Percentiles rank a stretch among this genome's conserved stretches.
These are phyloP conservation scores for Nyctanthes arbortristis DNA, from an alignment of 257 asterid genomes.

Conservation along the genomic window DNA sequence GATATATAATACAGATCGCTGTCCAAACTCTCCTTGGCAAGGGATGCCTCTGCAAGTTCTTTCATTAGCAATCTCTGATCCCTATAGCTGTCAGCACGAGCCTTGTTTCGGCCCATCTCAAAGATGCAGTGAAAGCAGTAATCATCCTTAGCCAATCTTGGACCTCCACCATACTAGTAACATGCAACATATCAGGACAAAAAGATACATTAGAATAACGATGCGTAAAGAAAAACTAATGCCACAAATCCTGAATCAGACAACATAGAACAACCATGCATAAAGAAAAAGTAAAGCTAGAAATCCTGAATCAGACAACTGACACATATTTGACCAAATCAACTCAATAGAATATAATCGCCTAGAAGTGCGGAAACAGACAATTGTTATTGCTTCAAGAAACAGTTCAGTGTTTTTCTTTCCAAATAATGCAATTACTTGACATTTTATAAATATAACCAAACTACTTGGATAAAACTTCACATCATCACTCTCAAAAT, in stretches of 20 bases:
- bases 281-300: constrained; percentile 10
- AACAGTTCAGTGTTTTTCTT: not conserved
- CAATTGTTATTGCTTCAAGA: constrained; percentile 8
- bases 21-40: constrained; percentile 65
- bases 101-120: constrained; percentile 65
- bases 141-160: constrained; percentile 68
- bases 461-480: not conserved
- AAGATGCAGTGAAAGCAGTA: constrained; percentile 76
- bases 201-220: too few species aligned
- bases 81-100: constrained; percentile 68
- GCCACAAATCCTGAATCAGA: too few species aligned
- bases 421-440: not conserved
- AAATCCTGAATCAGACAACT: constrained; percentile 13
- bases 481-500: not conserved
- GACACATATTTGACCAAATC: too few species aligned
- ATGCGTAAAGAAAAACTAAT: too few species aligned
- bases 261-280: constrained; percentile 12
- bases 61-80: constrained; percentile 77
- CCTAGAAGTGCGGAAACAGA: constrained; percentile 7
- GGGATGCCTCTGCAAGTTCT: constrained; percentile 93
- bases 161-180: constrained; percentile 89
- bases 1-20: constrained; percentile 71
- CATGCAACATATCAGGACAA: constrained; percentile 40
- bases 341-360: not conserved
- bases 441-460: not conserved